phyloP scores from a whole-genome alignment of 441 rosid genomes.

The Pelargonium cotyledonis region DNA sequence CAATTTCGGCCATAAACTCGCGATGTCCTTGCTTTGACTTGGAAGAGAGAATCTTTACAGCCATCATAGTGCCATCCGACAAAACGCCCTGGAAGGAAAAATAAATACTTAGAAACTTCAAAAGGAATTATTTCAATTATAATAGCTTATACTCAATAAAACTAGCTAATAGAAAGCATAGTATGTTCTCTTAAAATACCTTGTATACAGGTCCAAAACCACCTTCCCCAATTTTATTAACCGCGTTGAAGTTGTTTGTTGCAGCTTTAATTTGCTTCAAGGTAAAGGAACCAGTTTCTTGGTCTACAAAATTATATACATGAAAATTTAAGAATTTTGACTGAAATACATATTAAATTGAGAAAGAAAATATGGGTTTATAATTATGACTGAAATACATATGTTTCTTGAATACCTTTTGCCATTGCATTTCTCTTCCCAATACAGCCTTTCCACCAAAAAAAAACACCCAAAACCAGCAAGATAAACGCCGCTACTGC shows the following conservation, averaged over 20 bases:
- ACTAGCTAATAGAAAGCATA: too few species aligned
- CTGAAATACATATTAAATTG: too few species aligned
- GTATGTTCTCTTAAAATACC: too few species aligned
- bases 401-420: slow-evolving; percentile 27
- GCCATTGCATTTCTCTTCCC: slow-evolving; percentile 29
- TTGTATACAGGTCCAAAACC: slow-evolving; percentile 22
- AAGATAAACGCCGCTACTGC: slow-evolving; percentile 8
- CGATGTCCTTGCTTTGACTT: slow-evolving; percentile 46
- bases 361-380: too few species aligned
- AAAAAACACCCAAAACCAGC: slow-evolving; percentile 19
- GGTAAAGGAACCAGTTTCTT: slow-evolving; percentile 31
- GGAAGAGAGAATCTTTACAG: slow-evolving; percentile 45
- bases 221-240: slow-evolving; percentile 47
- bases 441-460: slow-evolving; percentile 28
- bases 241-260: slow-evolving; percentile 37
- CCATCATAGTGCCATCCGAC: slow-evolving; percentile 37
- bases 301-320: too few species aligned
- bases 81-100: slow-evolving; percentile 26
- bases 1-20: slow-evolving; percentile 38
- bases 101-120: too few species aligned
- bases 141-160: too few species aligned
- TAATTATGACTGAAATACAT: not conserved
- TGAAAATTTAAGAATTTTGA: too few species aligned
- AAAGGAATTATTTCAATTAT: too few species aligned
- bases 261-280: slow-evolving; percentile 39